phyloP scores from a whole-genome alignment of 306 rosid genomes.

The Arachis hypogaea region DNA sequence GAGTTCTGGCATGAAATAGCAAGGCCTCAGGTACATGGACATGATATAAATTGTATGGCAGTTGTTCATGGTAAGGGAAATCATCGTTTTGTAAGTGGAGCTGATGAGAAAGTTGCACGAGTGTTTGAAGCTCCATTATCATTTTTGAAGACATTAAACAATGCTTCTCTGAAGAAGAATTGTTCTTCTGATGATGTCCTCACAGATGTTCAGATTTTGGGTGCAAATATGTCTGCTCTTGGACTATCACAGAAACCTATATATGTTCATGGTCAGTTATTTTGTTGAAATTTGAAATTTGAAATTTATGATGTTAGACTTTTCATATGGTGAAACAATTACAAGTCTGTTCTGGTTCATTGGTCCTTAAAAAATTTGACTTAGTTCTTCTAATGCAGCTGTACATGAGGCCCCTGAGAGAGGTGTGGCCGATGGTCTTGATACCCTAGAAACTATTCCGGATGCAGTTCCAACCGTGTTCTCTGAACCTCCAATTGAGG shows the following conservation, averaged over 20 bases:
- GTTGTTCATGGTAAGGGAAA: slow-evolving; percentile 77
- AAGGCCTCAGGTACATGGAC: slow-evolving; percentile 98
- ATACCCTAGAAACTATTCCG: slow-evolving; percentile 86
- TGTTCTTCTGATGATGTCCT: slow-evolving; percentile 58
- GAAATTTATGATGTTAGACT: neutral
- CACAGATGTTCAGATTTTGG: slow-evolving; percentile 80
- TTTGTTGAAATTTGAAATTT: slow-evolving; percentile 24
- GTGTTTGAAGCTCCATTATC: slow-evolving; percentile 95
- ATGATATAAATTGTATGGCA: slow-evolving; percentile 86
- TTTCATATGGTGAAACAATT: slow-evolving; percentile 27
- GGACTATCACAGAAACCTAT: slow-evolving; percentile 97
- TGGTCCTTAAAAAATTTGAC: neutral
- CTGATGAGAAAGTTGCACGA: slow-evolving; percentile 97
- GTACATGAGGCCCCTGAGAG: slow-evolving; percentile 50
- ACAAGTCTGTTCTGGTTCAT: slow-evolving; percentile 9
- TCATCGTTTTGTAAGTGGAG: slow-evolving; percentile 93
- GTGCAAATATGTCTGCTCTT: slow-evolving; percentile 99
- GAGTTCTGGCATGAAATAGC: slow-evolving; percentile 86
- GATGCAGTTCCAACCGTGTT: slow-evolving; percentile 84
- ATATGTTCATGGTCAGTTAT: slow-evolving; percentile 69
- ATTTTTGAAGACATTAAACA: slow-evolving; percentile 83
- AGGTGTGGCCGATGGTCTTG: slow-evolving; percentile 64
- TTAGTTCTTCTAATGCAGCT: slow-evolving; percentile 57
- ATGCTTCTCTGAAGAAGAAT: slow-evolving; percentile 61
- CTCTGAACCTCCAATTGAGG: slow-evolving; percentile 94